Base-by-base conservation (phyloP, 2,329 filamentous ascomycete genomes). In the Cadophora malorum region DNA sequence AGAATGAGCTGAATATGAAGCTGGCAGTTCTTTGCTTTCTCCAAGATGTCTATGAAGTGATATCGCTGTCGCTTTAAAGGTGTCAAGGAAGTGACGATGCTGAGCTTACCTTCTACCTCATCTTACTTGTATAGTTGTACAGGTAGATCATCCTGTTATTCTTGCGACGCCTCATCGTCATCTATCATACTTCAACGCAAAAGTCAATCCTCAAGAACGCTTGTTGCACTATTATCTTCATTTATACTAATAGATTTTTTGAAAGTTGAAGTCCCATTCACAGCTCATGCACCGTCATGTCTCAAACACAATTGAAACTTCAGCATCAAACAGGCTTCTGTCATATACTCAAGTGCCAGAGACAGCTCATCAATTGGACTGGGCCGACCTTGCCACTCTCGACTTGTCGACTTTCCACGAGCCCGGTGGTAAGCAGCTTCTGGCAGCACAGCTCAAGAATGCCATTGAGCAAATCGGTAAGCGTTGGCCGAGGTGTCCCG, bases 401-500 rank as follows among this genome's bases (percentile, higher is more conserved):
- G 84, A 86, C 66, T 78, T 86, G 0, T 79, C 80, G 31, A 78
- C 79, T 21, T 85, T 83, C 69, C 79, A 82, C 50, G 76, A 79
- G 23, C 82, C 82, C 0, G 83, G 81, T 1, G 84, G 83, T 10
- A 85, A 85, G 71, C 78, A 85, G 72, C 74, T 78, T 55, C 76
- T 86, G 0, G 83, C 84, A 1, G 80, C 81, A 55, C 83, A 85
- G 67, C 77, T 86, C 3, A 78, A 82, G 12, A 80, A 86, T 70
- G 84, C 84, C 21, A 81, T 84, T 0, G 76, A 79, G 38, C 72
- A 81, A 49, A 78, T 81, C 74, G 84, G 86, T 4, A 68, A 10
- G 33, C 5, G 8, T 19, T 41, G 9, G 25, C 3, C n/a, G 6
- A 28, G 5, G 5, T 28, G 6, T 23, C 25, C 14, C 23, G 25